Evolutionary conservation across 768 basidiomycete genomes (phyloP), one percentile per base, ranked within the genome.

Genomic region (Kwoniella dendrophila): DNA sequence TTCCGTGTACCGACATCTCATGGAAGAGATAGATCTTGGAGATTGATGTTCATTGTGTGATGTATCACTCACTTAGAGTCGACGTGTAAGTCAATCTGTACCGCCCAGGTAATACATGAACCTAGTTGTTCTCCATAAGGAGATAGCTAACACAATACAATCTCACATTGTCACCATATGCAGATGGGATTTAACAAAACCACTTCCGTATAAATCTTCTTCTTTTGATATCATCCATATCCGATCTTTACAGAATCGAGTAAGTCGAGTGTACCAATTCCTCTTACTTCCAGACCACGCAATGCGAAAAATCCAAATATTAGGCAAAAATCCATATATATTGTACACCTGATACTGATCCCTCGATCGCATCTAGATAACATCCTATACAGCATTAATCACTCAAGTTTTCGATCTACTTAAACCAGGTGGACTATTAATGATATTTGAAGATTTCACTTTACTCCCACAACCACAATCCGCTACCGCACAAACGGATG

Each of bases 181-280:
- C 49, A 69, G 68, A 6, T 45, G 52, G 26, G 69, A 72, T 50
- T 36, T 73, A 18, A 59, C 64, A 20, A 50, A 56, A 33, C 60
- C 58, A 4, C 52, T 65, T 18, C 68, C 64, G 5, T 71, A 66
- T 45, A 41, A 44, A 6, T 27, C 22, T 22, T 44, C 26, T n/a
- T 59, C 57, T 8, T 69, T 73, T 51, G 67, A 70, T 36, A 50
- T 73, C 4, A 55, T 73, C 18, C 72, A 73, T 48, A 47, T 68
- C 30, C 63, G 72, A 27, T 70, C 71, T 56, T 55, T 62, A 22
- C 47, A 54, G 24, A 26, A 33, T 7, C 59, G 66, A 14, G 71
- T 73, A 29, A 59, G 66, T 55, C 18, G n/a, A n/a, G n/a, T n/a
- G n/a, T n/a, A n/a, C n/a, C n/a, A n/a, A n/a, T n/a, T n/a, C n/a